phyloP scores from a whole-genome alignment of 768 basidiomycete genomes.

The Hygrocybe punicea region DNA sequence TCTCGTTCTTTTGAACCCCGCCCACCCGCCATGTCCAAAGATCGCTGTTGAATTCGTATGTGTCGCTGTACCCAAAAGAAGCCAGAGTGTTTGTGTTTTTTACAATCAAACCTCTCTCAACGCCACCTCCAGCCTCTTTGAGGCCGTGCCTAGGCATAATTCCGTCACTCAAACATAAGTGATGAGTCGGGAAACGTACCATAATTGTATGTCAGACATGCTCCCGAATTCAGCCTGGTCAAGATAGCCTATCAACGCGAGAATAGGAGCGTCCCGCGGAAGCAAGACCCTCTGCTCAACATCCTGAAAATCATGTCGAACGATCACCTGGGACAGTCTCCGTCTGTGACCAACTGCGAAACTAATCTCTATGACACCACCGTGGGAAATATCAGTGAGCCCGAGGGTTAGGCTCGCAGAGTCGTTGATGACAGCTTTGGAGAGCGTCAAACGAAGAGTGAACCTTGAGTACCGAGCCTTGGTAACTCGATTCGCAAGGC shows the following conservation, averaged over 20 bases:
- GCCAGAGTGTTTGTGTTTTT: background rate
- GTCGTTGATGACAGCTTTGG: slow-evolving; percentile 11
- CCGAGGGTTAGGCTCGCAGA: slow-evolving; percentile 10
- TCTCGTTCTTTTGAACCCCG: slow-evolving; percentile 8
- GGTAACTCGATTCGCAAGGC: slow-evolving; percentile 24
- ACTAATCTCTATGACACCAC: slow-evolving; percentile 16
- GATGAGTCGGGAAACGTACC: slow-evolving; percentile 8
- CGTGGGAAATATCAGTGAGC: slow-evolving; percentile 10
- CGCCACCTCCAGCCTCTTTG: slow-evolving; percentile 12
- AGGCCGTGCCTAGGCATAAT: slow-evolving; percentile 14
- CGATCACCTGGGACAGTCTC: slow-evolving; percentile 6
- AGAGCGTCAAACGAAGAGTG: slow-evolving; percentile 5
- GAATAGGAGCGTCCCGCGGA: slow-evolving; percentile 15
- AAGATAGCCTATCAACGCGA: slow-evolving; percentile 19
- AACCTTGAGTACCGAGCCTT: slow-evolving; percentile 16
- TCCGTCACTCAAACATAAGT: background rate
- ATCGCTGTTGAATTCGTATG: slow-evolving; percentile 6
- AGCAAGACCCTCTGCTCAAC: slow-evolving; percentile 9
- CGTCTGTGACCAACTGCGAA: slow-evolving; percentile 12
- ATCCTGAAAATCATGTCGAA: slow-evolving; percentile 5
- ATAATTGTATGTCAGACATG: slow-evolving; percentile 19
- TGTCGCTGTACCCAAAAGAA: background rate
- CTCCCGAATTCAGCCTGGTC: background rate
- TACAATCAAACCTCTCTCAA: background rate
- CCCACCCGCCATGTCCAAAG: slow-evolving; percentile 1